Percentiles rank a stretch among this genome's conserved stretches.
phyloP scores from a whole-genome alignment of 2,329 filamentous ascomycete species.

The Thielaviopsis populi region DNA sequence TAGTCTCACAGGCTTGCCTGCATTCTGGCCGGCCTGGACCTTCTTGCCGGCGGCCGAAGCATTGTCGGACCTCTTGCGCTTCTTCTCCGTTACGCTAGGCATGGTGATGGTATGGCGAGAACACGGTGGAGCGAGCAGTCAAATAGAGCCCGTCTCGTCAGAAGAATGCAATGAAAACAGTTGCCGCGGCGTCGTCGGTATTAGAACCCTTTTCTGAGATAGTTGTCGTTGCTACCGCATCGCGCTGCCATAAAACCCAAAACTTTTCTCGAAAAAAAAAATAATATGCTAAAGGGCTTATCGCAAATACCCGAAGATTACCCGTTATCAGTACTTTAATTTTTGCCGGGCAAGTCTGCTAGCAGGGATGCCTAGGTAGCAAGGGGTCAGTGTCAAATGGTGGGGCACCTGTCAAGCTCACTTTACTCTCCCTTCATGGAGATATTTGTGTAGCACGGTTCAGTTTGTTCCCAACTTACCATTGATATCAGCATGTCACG shows the following conservation, averaged over 20 bases:
- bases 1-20: slow-evolving; percentile 33
- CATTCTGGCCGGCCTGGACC: slow-evolving; percentile 25
- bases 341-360: not conserved
- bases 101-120: slow-evolving; percentile 24
- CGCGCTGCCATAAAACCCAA: slow-evolving; percentile 16
- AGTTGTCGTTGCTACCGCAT: not conserved
- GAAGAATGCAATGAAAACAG: not conserved
- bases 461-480: not conserved
- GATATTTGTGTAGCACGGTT: not conserved
- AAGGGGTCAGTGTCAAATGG: not conserved
- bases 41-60: slow-evolving; percentile 7
- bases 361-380: not conserved
- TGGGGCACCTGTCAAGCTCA: not conserved
- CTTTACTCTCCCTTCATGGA: not conserved
- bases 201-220: not conserved
- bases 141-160: not conserved
- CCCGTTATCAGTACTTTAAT: slow-evolving; percentile 5
- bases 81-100: slow-evolving; percentile 27
- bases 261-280: slow-evolving; percentile 18
- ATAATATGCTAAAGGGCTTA: slow-evolving; percentile 12
- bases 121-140: not conserved
- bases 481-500: not conserved
- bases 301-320: slow-evolving; percentile 10
- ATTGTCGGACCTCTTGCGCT: slow-evolving; percentile 34
- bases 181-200: not conserved